Percentiles rank a stretch among this genome's conserved stretches.
Conservation (phyloP, 2,329 filamentous ascomycete species). For the Hypoxylon sp. region DNA sequence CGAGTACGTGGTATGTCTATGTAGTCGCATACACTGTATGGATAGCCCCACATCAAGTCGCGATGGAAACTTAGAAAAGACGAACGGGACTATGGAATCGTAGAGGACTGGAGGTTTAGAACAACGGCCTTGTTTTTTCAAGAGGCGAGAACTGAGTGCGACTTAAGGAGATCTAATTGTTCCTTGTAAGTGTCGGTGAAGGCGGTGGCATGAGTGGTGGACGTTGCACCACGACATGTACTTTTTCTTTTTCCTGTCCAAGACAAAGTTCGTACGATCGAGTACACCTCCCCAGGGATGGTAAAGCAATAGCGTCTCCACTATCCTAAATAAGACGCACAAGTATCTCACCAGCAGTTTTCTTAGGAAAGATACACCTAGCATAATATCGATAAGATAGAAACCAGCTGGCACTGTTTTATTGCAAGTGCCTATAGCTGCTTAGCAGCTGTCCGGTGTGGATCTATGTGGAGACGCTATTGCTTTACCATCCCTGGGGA, state of each 20-base stretch:
- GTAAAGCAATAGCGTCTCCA: too few relatives aligned
- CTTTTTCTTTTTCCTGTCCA: conserved; percentile 17
- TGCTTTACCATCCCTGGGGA: too few relatives aligned
- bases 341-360: too few relatives aligned
- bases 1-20: conserved; percentile 12
- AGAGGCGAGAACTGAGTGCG: background rate
- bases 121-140: conserved; percentile 8
- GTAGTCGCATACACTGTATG: conserved; percentile 11
- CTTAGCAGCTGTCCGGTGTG: too few relatives aligned
- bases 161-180: background rate
- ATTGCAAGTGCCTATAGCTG: too few relatives aligned
- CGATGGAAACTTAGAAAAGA: conserved; percentile 9
- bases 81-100: background rate
- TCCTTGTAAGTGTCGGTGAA: conserved; percentile 21
- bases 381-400: too few relatives aligned
- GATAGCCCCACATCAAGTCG: conserved; percentile 21
- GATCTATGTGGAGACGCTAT: too few relatives aligned
- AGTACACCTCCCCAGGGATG: too few relatives aligned
- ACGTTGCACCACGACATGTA: conserved; percentile 25
- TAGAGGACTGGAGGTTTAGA: conserved; percentile 3
- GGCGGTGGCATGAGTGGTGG: conserved; percentile 25
- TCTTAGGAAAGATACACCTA: too few relatives aligned
- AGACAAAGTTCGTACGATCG: conserved; percentile 37
- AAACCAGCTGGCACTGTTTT: too few relatives aligned
- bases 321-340: too few relatives aligned